These are phyloP conservation scores for Staphylotrichum tortipilum DNA, from an alignment of 495 filamentous ascomycete genomes.

Conservation along the genomic window DNA sequence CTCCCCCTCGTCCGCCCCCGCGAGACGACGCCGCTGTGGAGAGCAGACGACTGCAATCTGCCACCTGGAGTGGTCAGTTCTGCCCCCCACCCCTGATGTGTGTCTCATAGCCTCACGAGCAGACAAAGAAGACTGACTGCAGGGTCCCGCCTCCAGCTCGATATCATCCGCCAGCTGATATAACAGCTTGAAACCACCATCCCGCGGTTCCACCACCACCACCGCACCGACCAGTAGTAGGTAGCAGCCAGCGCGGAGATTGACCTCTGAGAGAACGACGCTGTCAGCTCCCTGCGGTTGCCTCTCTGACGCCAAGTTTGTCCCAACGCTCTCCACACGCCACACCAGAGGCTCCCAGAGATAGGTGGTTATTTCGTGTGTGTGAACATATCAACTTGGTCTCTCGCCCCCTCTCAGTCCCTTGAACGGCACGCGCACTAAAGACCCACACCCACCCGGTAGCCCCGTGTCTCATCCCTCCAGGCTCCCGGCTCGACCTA, in stretches of 20 bases:
- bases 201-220: constrained; percentile 14
- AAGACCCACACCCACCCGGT: constrained; percentile 1
- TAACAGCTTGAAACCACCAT: constrained; percentile 16
- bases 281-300: constrained; percentile 7
- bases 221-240: no score
- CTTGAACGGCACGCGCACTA: not conserved
- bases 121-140: constrained; percentile 24
- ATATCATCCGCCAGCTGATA: constrained; percentile 12
- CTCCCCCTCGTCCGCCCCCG: not conserved
- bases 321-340: no score
- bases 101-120: constrained; percentile 16
- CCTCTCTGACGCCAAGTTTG: no score
- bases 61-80: constrained; percentile 10
- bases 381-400: no score
- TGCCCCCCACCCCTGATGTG: not conserved
- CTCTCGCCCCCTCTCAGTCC: no score
- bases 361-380: no score
- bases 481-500: not conserved
- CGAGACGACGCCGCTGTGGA: constrained; percentile 1
- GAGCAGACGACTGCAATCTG: not conserved
- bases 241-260: constrained; percentile 12
- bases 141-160: constrained; percentile 6
- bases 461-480: not conserved
- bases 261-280: constrained; percentile 10
- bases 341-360: no score